Conservation (phyloP, 1,284 basidiomycete species). For the Puccinia hordei region DNA sequence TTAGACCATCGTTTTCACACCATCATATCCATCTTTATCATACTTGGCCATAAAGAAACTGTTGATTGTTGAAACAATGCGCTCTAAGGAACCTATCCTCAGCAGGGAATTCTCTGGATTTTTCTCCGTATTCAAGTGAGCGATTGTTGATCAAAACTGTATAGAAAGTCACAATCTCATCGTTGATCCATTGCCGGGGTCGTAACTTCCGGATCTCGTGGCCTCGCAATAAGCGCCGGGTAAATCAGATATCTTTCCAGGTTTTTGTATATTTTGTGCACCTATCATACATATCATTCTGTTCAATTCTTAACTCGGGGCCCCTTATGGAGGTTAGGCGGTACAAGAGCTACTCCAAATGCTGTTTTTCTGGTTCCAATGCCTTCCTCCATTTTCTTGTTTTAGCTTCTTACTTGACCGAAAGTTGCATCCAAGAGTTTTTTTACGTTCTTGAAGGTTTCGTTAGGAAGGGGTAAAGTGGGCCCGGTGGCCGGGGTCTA, state of each 20-base stretch:
- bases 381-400: conserved; percentile 16
- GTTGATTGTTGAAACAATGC: conserved; percentile 82
- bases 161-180: conserved; percentile 96
- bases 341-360: neutral
- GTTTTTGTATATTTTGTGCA: conserved; percentile 20
- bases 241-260: conserved; percentile 51
- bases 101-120: conserved; percentile 56
- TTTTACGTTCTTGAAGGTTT: conserved; percentile 14
- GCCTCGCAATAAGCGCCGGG: conserved; percentile 66
- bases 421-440: conserved; percentile 26
- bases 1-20: conserved; percentile 90
- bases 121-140: conserved; percentile 61
- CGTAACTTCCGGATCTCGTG: conserved; percentile 71
- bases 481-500: conserved; percentile 40
- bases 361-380: conserved; percentile 26
- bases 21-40: conserved; percentile 72
- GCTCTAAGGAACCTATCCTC: conserved; percentile 64
- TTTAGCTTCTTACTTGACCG: conserved; percentile 1
- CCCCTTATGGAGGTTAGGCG: too few species aligned
- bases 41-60: conserved; percentile 93
- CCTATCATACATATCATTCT: conserved; percentile 10
- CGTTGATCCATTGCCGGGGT: conserved; percentile 86
- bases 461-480: conserved; percentile 32
- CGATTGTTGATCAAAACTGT: conserved; percentile 77
- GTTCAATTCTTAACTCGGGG: too few species aligned